Evolutionary conservation across 2,329 filamentous ascomycete species (phyloP), one percentile per base, ranked within the genome.

Genomic region (Diplodia sapinea): DNA sequence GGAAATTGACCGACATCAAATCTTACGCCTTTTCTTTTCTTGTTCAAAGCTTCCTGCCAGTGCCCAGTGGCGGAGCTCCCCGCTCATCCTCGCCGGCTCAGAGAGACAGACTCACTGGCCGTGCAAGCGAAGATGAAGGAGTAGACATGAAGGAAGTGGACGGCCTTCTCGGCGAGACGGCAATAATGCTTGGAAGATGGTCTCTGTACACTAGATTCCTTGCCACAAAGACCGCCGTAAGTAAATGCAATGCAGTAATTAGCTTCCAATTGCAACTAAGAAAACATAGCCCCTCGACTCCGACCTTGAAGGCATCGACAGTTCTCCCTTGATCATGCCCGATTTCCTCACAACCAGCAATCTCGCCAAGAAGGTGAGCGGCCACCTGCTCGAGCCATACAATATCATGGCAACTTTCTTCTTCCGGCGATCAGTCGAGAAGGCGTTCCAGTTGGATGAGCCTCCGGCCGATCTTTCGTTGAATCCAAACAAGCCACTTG

Each of bases 111-210:
- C 47, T 67, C n/a, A 87, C 87, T 15, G 59, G 59, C 31, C 85
- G 91, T 11, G 80, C 82, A 17, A 93, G 90, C 74, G 94, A 97
- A 76, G 95, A 99, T 72, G 95, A 98, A 74, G 85, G 92, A 0
- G 92, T 98, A 26, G 93, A 97, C 75, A 97, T 98, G 92, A 97
- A 94, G 78, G 94, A 97, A 76, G 87, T 99, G 3, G 95, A 99
- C 75, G 90, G 88, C 0, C 80, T 98, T 11, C 83, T 99, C 4
- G 93, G 88, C 70, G 95, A 99, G 79, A 93, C 93, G 73, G 91
- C 92, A 1, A 83, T 96, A 49, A 99, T 99, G 93, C 86, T 99
- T 47, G 90, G 92, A 15, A 88, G 93, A 36, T 99, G 95, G 94
- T 93, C 94, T 3, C 82, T 98, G 13, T 99, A 97, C 78, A 90